Conservation (phyloP, 371 early-diverging fungal genomes). For the Mortierella sp. region DNA sequence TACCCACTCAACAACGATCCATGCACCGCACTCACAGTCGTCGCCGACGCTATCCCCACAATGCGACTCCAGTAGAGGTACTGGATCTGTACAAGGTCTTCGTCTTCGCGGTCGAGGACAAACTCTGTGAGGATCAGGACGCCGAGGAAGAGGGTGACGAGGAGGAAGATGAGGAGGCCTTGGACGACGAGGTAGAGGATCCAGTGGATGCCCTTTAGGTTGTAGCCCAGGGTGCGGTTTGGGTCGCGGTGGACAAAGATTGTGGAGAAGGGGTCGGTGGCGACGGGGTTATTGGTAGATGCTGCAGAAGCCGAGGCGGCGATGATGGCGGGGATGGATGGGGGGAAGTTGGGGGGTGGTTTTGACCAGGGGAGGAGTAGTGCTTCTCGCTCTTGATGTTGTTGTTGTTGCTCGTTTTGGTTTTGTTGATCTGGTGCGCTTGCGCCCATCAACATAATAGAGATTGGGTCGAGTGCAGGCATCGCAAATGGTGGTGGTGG, state of each 20-base stretch:
- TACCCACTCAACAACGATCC: constrained; percentile 18
- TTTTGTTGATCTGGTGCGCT: not conserved
- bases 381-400: not conserved
- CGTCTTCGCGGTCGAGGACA: constrained; percentile 26
- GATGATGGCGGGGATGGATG: not conserved
- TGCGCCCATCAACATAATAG: not conserved
- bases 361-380: not conserved
- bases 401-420: not conserved
- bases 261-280: not conserved
- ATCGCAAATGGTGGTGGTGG: too few relatives aligned
- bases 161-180: not conserved
- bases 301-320: not conserved
- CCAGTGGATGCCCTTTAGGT: not conserved
- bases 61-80: constrained; percentile 17
- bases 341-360: not conserved
- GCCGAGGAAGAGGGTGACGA: constrained; percentile 14
- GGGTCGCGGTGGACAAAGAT: not conserved
- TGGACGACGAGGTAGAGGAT: not conserved
- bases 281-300: not conserved
- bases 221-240: constrained; percentile 1
- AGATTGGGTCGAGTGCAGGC: not conserved
- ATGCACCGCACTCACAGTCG: constrained; percentile 20
- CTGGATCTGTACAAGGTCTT: not conserved
- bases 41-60: constrained; percentile 11
- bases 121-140: constrained; percentile 22